Conservation (phyloP, 441 rosid species). For the Manihot esculenta region DNA sequence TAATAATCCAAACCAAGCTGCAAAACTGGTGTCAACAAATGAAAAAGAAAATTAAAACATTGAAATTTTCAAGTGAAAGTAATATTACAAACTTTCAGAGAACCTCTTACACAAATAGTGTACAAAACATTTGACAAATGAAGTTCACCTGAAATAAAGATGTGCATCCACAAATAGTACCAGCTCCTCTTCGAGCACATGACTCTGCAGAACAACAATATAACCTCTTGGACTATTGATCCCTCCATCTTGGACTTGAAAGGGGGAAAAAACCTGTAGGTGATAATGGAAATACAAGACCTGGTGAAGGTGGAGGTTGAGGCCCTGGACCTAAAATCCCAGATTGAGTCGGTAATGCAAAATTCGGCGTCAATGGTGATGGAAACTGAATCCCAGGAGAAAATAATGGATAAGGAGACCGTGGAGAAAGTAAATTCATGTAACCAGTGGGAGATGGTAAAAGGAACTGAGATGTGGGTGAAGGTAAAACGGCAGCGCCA, state of each 20-base stretch:
- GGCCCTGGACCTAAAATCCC: slow-evolving; percentile 80
- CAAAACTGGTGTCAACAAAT: slow-evolving; percentile 31
- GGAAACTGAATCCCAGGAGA: slow-evolving; percentile 68
- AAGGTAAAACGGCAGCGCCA: slow-evolving; percentile 54
- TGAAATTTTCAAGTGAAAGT: neutral
- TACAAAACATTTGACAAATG: slow-evolving; percentile 30
- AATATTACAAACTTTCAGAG: slow-evolving; percentile 25
- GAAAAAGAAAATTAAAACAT: slow-evolving; percentile 15
- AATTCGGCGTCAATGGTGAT: slow-evolving; percentile 56
- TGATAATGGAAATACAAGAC: slow-evolving; percentile 50
- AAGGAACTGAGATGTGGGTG: slow-evolving; percentile 76
- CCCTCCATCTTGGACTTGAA: slow-evolving; percentile 86
- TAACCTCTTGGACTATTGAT: slow-evolving; percentile 41
- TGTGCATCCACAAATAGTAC: slow-evolving; percentile 21
- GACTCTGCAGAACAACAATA: slow-evolving; percentile 24
- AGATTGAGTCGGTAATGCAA: slow-evolving; percentile 58
- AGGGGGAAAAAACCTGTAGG: slow-evolving; percentile 66
- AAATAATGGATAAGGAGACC: slow-evolving; percentile 57
- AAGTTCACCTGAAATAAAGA: slow-evolving; percentile 19
- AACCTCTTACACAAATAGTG: slow-evolving; percentile 29
- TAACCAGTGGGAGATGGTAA: slow-evolving; percentile 56
- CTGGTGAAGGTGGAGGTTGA: slow-evolving; percentile 73
- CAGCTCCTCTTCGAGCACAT: slow-evolving; percentile 29
- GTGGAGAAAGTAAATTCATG: slow-evolving; percentile 51
- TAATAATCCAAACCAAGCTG: slow-evolving; percentile 29